Conservation (phyloP, 2,329 filamentous ascomycete genomes). For the Nigrograna mackinnonii region DNA sequence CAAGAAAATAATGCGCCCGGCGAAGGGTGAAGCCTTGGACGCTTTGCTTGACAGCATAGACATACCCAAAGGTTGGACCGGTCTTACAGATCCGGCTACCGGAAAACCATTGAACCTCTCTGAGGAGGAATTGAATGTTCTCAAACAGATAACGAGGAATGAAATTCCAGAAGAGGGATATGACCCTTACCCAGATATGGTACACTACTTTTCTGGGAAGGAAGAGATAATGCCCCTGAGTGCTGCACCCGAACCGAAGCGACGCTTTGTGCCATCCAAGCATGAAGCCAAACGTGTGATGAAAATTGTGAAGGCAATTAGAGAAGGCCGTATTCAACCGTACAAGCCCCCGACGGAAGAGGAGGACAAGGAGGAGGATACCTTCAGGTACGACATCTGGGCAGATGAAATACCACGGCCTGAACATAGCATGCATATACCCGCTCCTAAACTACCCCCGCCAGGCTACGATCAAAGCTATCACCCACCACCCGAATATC, state of each 20-base stretch:
- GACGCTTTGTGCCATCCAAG: constrained; percentile 93
- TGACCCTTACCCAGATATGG: constrained; percentile 88
- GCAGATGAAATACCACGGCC: constrained; percentile 83
- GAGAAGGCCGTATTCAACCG: constrained; percentile 89
- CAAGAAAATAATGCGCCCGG: constrained; percentile 95
- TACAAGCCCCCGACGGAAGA: constrained; percentile 78
- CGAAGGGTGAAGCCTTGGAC: constrained; percentile 90
- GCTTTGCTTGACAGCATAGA: constrained; percentile 95
- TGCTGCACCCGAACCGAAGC: constrained; percentile 92
- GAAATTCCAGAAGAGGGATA: constrained; percentile 86
- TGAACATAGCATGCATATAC: constrained; percentile 90
- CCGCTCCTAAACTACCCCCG: constrained; percentile 89
- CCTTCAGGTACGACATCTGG: constrained; percentile 88
- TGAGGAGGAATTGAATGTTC: constrained; percentile 83
- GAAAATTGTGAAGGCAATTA: constrained; percentile 95
- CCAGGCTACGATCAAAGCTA: constrained; percentile 96
- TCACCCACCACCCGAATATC: constrained; percentile 91
- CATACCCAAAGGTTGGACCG: constrained; percentile 95
- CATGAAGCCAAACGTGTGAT: constrained; percentile 95
- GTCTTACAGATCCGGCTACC: constrained; percentile 89
- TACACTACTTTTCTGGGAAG: constrained; percentile 92
- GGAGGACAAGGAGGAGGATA: constrained; percentile 71
- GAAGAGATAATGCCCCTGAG: constrained; percentile 94
- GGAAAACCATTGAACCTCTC: constrained; percentile 89
- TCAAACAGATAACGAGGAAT: constrained; percentile 86